phyloP scores from a whole-genome alignment of 495 filamentous ascomycete species.

The Halenospora varia region DNA sequence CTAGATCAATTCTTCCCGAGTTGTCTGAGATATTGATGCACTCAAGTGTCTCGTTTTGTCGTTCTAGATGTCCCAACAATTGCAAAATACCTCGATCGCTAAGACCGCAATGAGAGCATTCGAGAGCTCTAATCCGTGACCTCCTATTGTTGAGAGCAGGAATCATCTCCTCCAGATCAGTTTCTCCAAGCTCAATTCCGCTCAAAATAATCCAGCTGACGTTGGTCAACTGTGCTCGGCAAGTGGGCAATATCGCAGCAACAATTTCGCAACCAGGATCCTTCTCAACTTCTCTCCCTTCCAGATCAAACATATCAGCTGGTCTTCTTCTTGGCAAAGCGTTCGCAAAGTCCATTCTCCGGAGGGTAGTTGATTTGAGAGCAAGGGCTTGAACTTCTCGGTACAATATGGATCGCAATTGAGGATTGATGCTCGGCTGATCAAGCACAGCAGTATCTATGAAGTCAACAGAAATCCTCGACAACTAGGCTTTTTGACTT shows the following conservation, averaged over 20 bases:
- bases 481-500: not conserved
- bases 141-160: conserved; percentile 18
- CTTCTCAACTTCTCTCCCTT: conserved; percentile 41
- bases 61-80: conserved; percentile 53
- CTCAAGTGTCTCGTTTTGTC: conserved; percentile 71
- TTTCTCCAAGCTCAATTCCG: conserved; percentile 78
- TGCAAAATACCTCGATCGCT: conserved; percentile 53
- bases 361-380: conserved; percentile 58
- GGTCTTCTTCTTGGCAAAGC: conserved; percentile 48
- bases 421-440: conserved; percentile 41
- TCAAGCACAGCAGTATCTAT: not conserved
- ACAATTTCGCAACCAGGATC: conserved; percentile 75
- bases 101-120: conserved; percentile 74
- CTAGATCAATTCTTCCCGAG: conserved; percentile 63
- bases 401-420: conserved; percentile 58
- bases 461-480: not conserved
- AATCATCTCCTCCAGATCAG: conserved; percentile 57
- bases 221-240: conserved; percentile 66
- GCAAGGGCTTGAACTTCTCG: conserved; percentile 72
- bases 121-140: conserved; percentile 73
- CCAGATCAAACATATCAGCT: conserved; percentile 30
- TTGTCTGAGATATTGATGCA: conserved; percentile 74
- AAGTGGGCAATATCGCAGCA: conserved; percentile 74
- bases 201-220: conserved; percentile 78
- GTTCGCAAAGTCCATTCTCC: conserved; percentile 61